phyloP scores from a whole-genome alignment of 345 rosid genomes.

The Kernera saxatilis region DNA sequence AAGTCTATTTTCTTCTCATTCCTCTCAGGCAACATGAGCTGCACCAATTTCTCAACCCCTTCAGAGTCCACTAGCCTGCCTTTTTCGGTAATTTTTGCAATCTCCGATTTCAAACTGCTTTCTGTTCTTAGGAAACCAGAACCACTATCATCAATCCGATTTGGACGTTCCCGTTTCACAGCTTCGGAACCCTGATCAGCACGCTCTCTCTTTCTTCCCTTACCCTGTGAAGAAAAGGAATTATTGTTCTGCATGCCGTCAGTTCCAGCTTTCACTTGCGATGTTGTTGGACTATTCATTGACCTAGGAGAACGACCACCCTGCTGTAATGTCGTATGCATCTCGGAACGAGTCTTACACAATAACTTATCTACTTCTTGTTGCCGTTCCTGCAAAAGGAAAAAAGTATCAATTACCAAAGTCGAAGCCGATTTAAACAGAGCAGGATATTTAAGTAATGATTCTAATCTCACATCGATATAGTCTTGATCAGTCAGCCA shows the following conservation, averaged over 20 bases:
- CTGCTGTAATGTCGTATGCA: conserved; percentile 75
- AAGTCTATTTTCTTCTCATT: conserved; percentile 73
- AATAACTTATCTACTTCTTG: conserved; percentile 74
- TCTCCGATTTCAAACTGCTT: conserved; percentile 54
- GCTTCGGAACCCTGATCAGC: conserved; percentile 68
- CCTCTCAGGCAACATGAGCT: conserved; percentile 51
- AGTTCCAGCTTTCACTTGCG: conserved; percentile 63
- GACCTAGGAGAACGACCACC: conserved; percentile 86
- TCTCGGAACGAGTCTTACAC: conserved; percentile 54
- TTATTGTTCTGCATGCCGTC: conserved; percentile 59
- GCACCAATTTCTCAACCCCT: conserved; percentile 80
- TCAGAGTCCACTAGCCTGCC: conserved; percentile 73
- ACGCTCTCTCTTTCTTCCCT: conserved; percentile 94
- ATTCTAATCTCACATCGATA: conserved; percentile 57
- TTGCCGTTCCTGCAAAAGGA: conserved; percentile 48
- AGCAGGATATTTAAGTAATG: background rate
- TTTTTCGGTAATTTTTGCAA: conserved; percentile 66
- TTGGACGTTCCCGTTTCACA: conserved; percentile 62
- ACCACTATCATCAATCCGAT: conserved; percentile 64
- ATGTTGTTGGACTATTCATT: conserved; percentile 65
- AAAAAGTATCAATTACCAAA: background rate
- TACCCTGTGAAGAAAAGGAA: conserved; percentile 57
- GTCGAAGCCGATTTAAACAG: background rate
- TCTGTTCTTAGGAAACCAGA: conserved; percentile 53
- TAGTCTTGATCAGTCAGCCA: conserved; percentile 94